Evolutionary conservation across 257 asterid species (phyloP), one percentile per base, ranked within the genome.

Genomic region (Voacanga thouarsii): DNA sequence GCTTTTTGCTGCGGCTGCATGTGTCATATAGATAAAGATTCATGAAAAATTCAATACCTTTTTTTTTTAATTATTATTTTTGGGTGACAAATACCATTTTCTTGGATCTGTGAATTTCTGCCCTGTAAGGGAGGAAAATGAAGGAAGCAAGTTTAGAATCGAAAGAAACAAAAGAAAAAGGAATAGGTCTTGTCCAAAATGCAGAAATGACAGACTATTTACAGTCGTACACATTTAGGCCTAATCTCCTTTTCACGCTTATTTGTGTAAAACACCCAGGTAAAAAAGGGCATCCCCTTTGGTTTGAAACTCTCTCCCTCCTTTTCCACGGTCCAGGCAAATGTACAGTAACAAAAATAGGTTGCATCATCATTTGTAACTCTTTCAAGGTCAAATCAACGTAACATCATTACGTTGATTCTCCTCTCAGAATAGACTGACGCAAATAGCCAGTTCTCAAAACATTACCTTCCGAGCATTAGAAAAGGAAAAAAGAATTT

Each of bases 1-100:
- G 63, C 21, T 70, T 59, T 55, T 45, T 73, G 50, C 61, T 12
- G 61, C 69, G 12, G 43, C 70, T 43, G 70, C 79, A 39, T 64
- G 9, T 53, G n/a, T 65, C 37, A 74, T 74, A 53, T 55, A 74
- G 71, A 79, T 79, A 72, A 14, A 53, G 41, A 18, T 79, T 37
- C 72, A 60, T 55, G 61, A 47, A 44, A 57, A 14, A 37, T 50
- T 70, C 57, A 15, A 51, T 51, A 51, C 57, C 1, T 14, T 47
- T 51, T 33, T 33, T 33, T 33, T 33, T 33, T n/a, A n/a, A n/a
- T n/a, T n/a, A n/a, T n/a, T 33, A 1, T 33, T 33, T 33, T 33
- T 33, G 37, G 37, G 37, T 33, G 37, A 33, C 37, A 33, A 33
- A 51, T 51, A 51, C 57, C 19, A 1, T 47, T 51, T 3, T 14